Percentiles rank a stretch among this genome's conserved stretches.
Evolutionary conservation across 768 basidiomycete genomes (phyloP).

Genomic region (Calocera viscosa): DNA sequence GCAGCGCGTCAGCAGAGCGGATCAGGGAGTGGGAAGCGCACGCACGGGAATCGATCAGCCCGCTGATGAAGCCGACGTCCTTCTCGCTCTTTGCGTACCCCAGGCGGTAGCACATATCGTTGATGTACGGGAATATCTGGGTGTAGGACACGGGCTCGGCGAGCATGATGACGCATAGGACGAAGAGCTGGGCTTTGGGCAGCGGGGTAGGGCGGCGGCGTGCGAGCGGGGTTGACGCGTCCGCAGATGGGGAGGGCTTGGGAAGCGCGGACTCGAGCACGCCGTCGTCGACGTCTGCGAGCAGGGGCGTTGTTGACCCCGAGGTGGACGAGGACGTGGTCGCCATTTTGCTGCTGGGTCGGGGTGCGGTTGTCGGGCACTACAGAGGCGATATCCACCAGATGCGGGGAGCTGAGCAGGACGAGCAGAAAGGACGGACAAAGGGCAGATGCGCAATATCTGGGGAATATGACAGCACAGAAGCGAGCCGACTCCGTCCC

Average conservation of each 20-base stretch:
- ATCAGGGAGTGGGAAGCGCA: background rate
- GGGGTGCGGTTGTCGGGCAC: too few relatives aligned
- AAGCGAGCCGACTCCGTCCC: too few relatives aligned
- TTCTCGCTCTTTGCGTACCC: conserved; percentile 1
- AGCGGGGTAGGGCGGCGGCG: conserved; percentile 22
- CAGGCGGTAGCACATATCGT: conserved; percentile 6
- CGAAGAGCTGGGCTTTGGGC: background rate
- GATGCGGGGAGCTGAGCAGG: background rate
- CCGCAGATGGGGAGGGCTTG: background rate
- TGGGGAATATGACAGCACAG: too few relatives aligned
- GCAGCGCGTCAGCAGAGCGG: too few relatives aligned
- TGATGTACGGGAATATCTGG: conserved; percentile 18
- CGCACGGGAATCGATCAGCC: conserved; percentile 7
- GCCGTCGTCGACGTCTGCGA: background rate
- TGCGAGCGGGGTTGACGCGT: background rate
- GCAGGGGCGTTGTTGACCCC: background rate
- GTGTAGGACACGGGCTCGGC: conserved; percentile 17
- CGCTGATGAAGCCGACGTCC: background rate
- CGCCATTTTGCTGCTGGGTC: background rate
- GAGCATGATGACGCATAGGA: conserved; percentile 9
- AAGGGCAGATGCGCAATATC: too few relatives aligned
- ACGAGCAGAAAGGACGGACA: background rate
- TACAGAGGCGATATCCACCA: background rate
- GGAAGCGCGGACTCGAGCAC: background rate
- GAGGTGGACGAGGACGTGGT: background rate